phyloP scores from a whole-genome alignment of 805 yeast genomes.

The Saturnispora galanensis region DNA sequence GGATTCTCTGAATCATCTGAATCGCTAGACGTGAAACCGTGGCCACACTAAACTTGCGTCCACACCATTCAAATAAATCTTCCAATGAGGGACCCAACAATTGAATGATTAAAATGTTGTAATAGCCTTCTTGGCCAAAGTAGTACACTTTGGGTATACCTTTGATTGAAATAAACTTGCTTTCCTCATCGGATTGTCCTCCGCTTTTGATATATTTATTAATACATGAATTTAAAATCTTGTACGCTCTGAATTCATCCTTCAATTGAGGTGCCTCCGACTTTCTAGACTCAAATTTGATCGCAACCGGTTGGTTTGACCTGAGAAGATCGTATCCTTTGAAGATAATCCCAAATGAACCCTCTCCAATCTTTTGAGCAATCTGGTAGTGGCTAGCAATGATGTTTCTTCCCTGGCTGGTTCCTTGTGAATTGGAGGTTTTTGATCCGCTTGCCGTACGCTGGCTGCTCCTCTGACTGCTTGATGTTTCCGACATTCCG shows the following conservation, averaged over 20 bases:
- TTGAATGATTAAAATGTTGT: slow-evolving; percentile 68
- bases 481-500: slow-evolving; percentile 4
- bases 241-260: slow-evolving; percentile 73
- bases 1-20: slow-evolving; percentile 67
- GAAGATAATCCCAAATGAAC: slow-evolving; percentile 77
- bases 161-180: slow-evolving; percentile 24
- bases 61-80: slow-evolving; percentile 84
- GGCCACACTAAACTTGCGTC: slow-evolving; percentile 58
- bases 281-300: slow-evolving; percentile 68
- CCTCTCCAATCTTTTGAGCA: slow-evolving; percentile 81
- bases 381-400: slow-evolving; percentile 62
- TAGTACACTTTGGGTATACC: slow-evolving; percentile 81
- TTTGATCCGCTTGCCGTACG: neutral
- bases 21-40: slow-evolving; percentile 67
- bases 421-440: no score
- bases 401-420: slow-evolving; percentile 19
- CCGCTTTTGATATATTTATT: slow-evolving; percentile 20
- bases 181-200: slow-evolving; percentile 14
- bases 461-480: neutral
- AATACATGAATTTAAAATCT: slow-evolving; percentile 51
- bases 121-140: slow-evolving; percentile 79
- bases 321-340: slow-evolving; percentile 69
- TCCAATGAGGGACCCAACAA: slow-evolving; percentile 76
- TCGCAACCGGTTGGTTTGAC: slow-evolving; percentile 54
- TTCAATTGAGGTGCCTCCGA: slow-evolving; percentile 78